Percentiles rank a stretch among this genome's conserved stretches.
Evolutionary conservation across 1,284 basidiomycete species (phyloP).

Genomic region (Salmacisia buchloeana): DNA sequence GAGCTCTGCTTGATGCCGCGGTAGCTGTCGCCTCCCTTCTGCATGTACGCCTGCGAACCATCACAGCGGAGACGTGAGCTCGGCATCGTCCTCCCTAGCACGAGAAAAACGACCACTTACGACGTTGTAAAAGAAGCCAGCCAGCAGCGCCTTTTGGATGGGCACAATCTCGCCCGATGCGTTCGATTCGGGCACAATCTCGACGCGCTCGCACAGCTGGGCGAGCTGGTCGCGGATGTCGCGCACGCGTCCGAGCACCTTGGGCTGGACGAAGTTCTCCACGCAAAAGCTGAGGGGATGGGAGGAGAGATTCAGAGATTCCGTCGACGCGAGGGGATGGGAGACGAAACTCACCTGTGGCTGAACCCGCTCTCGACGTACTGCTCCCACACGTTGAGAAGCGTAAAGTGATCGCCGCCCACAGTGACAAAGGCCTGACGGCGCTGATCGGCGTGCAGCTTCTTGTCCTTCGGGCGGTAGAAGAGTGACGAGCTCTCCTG

Average conservation of each 20-base stretch:
- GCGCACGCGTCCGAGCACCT: conserved; percentile 83
- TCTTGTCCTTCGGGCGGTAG: conserved; percentile 86
- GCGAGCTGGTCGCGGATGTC: conserved; percentile 94
- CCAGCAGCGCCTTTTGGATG: conserved; percentile 86
- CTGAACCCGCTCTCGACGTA: conserved; percentile 97
- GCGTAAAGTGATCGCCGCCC: conserved; percentile 96
- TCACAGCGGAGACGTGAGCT: neutral
- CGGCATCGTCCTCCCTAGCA: neutral
- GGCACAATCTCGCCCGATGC: conserved; percentile 82
- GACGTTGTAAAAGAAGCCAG: conserved; percentile 95
- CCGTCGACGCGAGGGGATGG: conserved; percentile 64
- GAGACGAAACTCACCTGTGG: conserved; percentile 11
- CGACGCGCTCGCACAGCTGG: conserved; percentile 89
- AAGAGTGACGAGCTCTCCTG: conserved; percentile 91
- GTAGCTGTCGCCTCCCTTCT: conserved; percentile 56
- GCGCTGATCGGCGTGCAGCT: conserved; percentile 68
- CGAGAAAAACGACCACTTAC: neutral
- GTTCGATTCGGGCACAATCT: conserved; percentile 79
- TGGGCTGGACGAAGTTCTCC: conserved; percentile 92
- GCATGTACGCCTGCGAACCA: conserved; percentile 24
- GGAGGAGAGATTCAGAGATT: conserved; percentile 7
- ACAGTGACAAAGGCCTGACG: conserved; percentile 89
- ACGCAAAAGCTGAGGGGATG: conserved; percentile 23
- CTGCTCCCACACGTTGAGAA: conserved; percentile 95
- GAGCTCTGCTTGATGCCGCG: conserved; percentile 89